Evolutionary conservation across 805 yeast genomes (phyloP), one percentile per base, ranked within the genome.

Genomic region (Starmerella roubikii): DNA sequence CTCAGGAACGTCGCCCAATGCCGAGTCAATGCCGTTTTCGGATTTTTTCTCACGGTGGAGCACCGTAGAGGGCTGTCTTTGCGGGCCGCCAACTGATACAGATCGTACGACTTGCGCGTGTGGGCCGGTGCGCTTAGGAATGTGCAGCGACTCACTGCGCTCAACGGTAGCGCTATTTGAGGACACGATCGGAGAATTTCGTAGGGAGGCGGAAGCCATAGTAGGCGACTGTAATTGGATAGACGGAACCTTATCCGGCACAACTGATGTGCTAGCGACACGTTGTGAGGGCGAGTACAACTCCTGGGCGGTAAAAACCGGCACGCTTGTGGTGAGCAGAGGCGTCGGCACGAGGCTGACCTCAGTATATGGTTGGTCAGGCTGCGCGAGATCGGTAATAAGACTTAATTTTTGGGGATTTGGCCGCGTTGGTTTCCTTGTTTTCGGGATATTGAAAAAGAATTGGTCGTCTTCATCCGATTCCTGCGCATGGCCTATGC

Each of bases 21-120:
- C 34, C 12, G 34, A 21, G 13, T 17, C 34, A 9, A 37, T 23
- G 3, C 34, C 40, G 16, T 22, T 10, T 6, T 32, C 35, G 8
- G 30, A 33, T 9, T 39, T 39, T 18, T 32, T 39, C 39, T 47
- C 51, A 10, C 51, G 45, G 18, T 47, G 49, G n/a, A 47, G 40
- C 4, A 47, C 37, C 2, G 51, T 47, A 4, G 51, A 43, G 1
- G 51, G 51, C 31, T 38, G 40, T 5, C 51, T 39, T 30, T 43
- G 49, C 5, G 48, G 48, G 2, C 48, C 43, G 12, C 51, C 51
- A 6, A 47, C 50, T 3, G 48, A 42, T 4, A 43, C 48, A 2
- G 51, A 47, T 5, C 51, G 40, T 15, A 28, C 25, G 12, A 47
- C 37, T 2, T 13, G 21, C 4, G 32, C 11, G 3, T 33, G 30